phyloP scores from a whole-genome alignment of 2,329 filamentous ascomycete genomes.

The Biscogniauxia sp. region DNA sequence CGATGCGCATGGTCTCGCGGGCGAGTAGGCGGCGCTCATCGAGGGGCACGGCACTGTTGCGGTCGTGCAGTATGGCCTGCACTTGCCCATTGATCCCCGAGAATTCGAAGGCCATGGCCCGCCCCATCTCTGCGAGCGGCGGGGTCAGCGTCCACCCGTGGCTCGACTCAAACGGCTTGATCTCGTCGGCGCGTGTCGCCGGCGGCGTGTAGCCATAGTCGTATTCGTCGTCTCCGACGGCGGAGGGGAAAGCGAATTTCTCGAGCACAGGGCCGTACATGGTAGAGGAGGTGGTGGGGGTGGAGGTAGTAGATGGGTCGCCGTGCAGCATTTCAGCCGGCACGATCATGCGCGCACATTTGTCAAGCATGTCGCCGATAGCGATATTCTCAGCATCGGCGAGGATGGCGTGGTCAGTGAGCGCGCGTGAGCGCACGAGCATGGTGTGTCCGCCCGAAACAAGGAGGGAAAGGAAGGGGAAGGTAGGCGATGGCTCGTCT shows the following conservation, averaged over 20 bases:
- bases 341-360: constrained; percentile 74
- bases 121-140: constrained; percentile 58
- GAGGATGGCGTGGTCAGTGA: constrained; percentile 70
- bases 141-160: constrained; percentile 64
- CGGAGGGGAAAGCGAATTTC: constrained; percentile 69
- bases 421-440: constrained; percentile 69
- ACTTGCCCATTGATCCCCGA: constrained; percentile 67
- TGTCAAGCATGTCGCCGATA: constrained; percentile 88
- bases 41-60: constrained; percentile 39
- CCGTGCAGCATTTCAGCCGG: constrained; percentile 41
- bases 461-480: constrained; percentile 85
- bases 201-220: constrained; percentile 58
- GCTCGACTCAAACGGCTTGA: constrained; percentile 40
- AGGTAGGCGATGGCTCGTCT: constrained; percentile 46
- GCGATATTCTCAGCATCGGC: constrained; percentile 76
- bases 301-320: constrained; percentile 32
- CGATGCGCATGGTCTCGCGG: constrained; percentile 69
- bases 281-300: constrained; percentile 57
- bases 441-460: constrained; percentile 92
- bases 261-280: constrained; percentile 84
- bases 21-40: constrained; percentile 69
- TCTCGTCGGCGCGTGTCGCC: constrained; percentile 54
- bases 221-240: constrained; percentile 28
- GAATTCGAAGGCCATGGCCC: constrained; percentile 69
- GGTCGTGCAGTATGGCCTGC: constrained; percentile 49